phyloP scores from a whole-genome alignment of 176 grass and related monocot genomes.

The Pharus latifolius region DNA sequence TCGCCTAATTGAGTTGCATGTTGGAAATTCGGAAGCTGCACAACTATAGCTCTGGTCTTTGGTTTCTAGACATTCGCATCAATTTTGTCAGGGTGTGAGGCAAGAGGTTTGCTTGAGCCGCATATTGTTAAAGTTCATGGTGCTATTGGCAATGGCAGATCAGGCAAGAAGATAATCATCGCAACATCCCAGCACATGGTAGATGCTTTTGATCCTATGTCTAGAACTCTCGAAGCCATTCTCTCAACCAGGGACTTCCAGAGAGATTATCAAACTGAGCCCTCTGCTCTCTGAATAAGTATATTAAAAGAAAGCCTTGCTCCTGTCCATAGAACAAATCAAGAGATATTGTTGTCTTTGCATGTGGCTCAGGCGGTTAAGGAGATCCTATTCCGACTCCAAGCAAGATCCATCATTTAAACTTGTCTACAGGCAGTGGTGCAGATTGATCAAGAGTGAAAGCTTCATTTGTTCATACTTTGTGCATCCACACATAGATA shows the following conservation, averaged over 20 bases:
- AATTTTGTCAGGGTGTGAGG: neutral
- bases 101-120: neutral
- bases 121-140: neutral
- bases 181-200: slow-evolving; percentile 4
- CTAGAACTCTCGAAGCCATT: neutral
- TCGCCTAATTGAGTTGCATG: neutral
- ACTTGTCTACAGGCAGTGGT: slow-evolving; percentile 18
- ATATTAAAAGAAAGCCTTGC: slow-evolving; percentile 11
- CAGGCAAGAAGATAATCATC: neutral
- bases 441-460: neutral
- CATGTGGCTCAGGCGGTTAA: neutral
- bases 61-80: neutral
- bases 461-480: neutral
- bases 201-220: neutral
- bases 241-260: neutral
- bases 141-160: neutral
- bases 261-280: neutral
- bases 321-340: slow-evolving; percentile 11
- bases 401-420: neutral
- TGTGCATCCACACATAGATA: neutral
- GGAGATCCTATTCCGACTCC: slow-evolving; percentile 20
- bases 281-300: neutral
- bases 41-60: neutral
- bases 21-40: slow-evolving; percentile 17
- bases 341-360: neutral